phyloP scores from a whole-genome alignment of 192 early-diverging fungal genomes.

The Spinellus fusiger region DNA sequence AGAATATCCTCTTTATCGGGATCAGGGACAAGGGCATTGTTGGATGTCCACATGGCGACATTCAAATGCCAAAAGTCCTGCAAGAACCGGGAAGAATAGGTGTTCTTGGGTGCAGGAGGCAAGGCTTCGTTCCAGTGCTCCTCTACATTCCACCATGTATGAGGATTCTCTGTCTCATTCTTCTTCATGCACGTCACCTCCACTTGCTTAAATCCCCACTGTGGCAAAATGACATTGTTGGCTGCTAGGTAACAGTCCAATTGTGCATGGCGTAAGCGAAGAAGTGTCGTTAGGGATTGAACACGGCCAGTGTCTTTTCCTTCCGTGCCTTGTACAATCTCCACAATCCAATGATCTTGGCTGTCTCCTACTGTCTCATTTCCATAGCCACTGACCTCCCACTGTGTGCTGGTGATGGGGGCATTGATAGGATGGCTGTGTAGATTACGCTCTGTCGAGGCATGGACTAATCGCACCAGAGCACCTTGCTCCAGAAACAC shows the following conservation, averaged over 20 bases:
- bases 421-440: slow-evolving; percentile 81
- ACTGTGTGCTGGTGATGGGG: slow-evolving; percentile 64
- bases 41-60: slow-evolving; percentile 91
- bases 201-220: slow-evolving; percentile 95
- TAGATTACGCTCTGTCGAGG: slow-evolving; percentile 64
- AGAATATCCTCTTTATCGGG: slow-evolving; percentile 86
- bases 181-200: slow-evolving; percentile 85
- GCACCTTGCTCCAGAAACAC: slow-evolving; percentile 68
- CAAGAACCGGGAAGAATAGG: slow-evolving; percentile 73
- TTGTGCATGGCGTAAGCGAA: slow-evolving; percentile 70
- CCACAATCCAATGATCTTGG: slow-evolving; percentile 90
- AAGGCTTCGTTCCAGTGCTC: slow-evolving; percentile 67
- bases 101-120: slow-evolving; percentile 54
- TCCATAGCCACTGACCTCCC: slow-evolving; percentile 92
- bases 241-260: slow-evolving; percentile 76
- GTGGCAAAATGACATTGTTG: slow-evolving; percentile 69
- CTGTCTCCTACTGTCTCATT: slow-evolving; percentile 61
- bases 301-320: slow-evolving; percentile 45
- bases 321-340: slow-evolving; percentile 66
- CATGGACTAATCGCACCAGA: slow-evolving; percentile 76
- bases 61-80: slow-evolving; percentile 88
- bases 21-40: slow-evolving; percentile 93
- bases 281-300: slow-evolving; percentile 74
- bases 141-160: slow-evolving; percentile 92
- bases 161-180: slow-evolving; percentile 47